Evolutionary conservation across 2,329 filamentous ascomycete genomes (phyloP).

Genomic region (Diaporthe capsici): DNA sequence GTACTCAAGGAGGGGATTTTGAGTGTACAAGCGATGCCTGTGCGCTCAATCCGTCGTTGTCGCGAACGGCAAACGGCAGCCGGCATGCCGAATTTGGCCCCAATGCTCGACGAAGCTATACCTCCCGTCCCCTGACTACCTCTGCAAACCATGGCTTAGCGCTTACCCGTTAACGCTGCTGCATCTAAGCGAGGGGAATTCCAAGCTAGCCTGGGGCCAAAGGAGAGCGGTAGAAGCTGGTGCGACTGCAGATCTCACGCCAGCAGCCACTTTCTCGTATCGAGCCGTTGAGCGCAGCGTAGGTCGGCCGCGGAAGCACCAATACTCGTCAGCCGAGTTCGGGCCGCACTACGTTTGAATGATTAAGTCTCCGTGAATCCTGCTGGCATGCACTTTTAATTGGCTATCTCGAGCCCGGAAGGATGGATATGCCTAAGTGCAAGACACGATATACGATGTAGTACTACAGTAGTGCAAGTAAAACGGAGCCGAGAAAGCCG

Average conservation of each 20-base stretch:
- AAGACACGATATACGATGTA: not conserved
- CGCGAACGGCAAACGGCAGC: not conserved
- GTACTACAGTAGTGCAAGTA: not conserved
- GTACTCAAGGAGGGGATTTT: not conserved
- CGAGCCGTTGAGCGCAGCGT: not conserved
- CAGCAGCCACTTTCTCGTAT: conserved; percentile 25
- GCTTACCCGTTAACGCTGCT: not conserved
- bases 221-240: not conserved
- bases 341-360: not conserved
- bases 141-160: not conserved
- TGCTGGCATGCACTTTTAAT: not conserved
- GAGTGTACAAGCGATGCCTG: not conserved
- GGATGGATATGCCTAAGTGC: conserved; percentile 1
- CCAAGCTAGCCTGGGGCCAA: not conserved
- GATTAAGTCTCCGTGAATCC: not conserved
- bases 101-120: not conserved
- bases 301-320: not conserved
- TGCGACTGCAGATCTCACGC: conserved; percentile 18
- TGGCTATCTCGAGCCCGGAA: not conserved
- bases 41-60: not conserved
- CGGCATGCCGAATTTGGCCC: not conserved
- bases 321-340: not conserved
- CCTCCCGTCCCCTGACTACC: not conserved
- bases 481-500: not conserved
- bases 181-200: not conserved